Evolutionary conservation across 2,329 filamentous ascomycete genomes (phyloP).

Genomic region (Aspergillus vadensis): DNA sequence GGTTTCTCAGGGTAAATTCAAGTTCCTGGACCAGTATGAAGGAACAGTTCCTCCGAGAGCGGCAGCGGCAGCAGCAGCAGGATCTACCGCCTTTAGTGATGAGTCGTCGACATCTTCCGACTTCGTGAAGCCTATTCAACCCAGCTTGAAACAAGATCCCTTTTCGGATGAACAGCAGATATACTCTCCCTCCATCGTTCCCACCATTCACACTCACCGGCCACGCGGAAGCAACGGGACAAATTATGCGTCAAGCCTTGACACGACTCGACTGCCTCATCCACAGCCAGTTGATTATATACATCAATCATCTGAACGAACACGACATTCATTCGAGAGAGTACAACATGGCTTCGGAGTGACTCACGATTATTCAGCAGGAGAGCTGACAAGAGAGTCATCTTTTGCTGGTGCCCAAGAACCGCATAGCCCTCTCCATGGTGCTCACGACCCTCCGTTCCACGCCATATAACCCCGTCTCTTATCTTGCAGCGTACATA

Average conservation of each 20-base stretch:
- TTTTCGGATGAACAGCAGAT: constrained; percentile 87
- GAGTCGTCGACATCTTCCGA: constrained; percentile 44
- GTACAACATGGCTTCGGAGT: constrained; percentile 81
- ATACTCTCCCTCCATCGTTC: constrained; percentile 85
- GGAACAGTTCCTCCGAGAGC: constrained; percentile 53
- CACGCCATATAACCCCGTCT: constrained; percentile 33
- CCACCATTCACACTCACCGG: constrained; percentile 76
- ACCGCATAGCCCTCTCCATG: constrained; percentile 36
- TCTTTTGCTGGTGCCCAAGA: constrained; percentile 39
- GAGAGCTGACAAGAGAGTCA: constrained; percentile 80
- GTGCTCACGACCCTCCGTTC: constrained; percentile 35
- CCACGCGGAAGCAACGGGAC: constrained; percentile 87
- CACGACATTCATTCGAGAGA: constrained; percentile 83
- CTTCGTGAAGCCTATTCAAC: constrained; percentile 53
- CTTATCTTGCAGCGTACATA: constrained; percentile 32
- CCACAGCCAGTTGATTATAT: constrained; percentile 61
- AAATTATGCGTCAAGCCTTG: constrained; percentile 68
- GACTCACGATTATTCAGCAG: constrained; percentile 86
- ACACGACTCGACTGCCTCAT: constrained; percentile 52
- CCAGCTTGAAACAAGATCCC: constrained; percentile 60
- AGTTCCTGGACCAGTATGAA: constrained; percentile 65
- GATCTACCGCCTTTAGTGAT: constrained; percentile 43
- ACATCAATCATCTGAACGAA: constrained; percentile 79
- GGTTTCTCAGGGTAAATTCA: constrained; percentile 78
- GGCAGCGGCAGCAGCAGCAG: constrained; percentile 40